Percentiles rank a stretch among this genome's conserved stretches.
These are phyloP conservation scores for Nicotiana paniculata DNA, from an alignment of 257 asterid genomes.

Conservation along the genomic window DNA sequence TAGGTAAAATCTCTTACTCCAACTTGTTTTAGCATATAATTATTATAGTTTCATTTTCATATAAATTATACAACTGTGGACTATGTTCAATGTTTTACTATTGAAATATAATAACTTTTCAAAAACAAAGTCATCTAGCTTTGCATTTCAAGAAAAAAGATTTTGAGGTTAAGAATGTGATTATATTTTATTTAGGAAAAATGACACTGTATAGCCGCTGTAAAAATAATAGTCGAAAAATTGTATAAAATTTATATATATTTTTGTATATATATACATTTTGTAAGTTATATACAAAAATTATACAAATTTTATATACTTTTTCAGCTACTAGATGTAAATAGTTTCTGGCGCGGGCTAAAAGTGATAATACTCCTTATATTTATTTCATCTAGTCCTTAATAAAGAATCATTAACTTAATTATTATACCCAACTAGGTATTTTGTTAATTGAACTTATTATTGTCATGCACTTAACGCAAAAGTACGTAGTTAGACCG, in stretches of 20 bases:
- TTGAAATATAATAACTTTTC: not conserved
- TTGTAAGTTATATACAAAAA: too few species aligned
- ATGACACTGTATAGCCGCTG: too few species aligned
- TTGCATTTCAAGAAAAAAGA: not conserved
- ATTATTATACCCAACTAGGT: not conserved
- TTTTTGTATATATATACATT: too few species aligned
- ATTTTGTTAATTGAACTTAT: not conserved
- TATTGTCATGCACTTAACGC: not conserved
- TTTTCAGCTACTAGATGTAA: too few species aligned
- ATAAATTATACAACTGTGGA: not conserved
- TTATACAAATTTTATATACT: too few species aligned
- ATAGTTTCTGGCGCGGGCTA: not conserved
- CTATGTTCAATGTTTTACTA: not conserved
- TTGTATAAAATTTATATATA: too few species aligned
- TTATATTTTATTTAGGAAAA: too few species aligned
- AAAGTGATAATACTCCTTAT: not conserved
- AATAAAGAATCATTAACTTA: not conserved
- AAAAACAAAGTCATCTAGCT: not conserved
- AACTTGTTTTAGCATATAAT: not conserved
- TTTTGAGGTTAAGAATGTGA: not conserved
- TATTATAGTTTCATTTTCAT: not conserved
- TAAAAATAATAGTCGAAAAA: too few species aligned
- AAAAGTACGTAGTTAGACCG: too few species aligned
- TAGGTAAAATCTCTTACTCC: not conserved
- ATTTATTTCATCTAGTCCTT: not conserved